phyloP scores from a whole-genome alignment of 805 yeast species.

The Candida montana region DNA sequence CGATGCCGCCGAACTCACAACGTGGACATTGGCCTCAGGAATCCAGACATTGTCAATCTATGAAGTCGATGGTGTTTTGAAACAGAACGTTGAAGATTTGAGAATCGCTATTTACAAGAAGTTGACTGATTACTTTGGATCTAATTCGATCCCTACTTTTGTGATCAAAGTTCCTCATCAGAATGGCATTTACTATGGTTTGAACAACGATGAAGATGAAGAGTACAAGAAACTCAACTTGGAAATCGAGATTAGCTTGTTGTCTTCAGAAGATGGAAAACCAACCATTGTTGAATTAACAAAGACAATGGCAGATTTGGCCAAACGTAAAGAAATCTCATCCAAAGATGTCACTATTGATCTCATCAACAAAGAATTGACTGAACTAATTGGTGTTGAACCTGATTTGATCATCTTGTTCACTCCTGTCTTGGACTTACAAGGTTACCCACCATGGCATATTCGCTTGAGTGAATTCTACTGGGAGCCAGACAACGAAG shows the following conservation, averaged over 20 bases:
- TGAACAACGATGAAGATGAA: constrained; percentile 28
- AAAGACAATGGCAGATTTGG: constrained; percentile 75
- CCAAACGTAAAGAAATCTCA: constrained; percentile 52
- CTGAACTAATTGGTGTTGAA: constrained; percentile 78
- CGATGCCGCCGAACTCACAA: constrained; percentile 68
- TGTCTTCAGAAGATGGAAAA: constrained; percentile 80
- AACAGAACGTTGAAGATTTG: constrained; percentile 48
- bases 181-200: constrained; percentile 43
- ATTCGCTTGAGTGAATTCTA: constrained; percentile 83
- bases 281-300: constrained; percentile 86
- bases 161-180: constrained; percentile 63
- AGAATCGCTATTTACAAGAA: constrained; percentile 52
- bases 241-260: constrained; percentile 58
- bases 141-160: constrained; percentile 58
- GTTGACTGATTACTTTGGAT: constrained; percentile 69
- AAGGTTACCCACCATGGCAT: constrained; percentile 99
- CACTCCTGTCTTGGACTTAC: constrained; percentile 82
- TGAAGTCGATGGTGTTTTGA: constrained; percentile 71
- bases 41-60: constrained; percentile 65
- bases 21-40: constrained; percentile 93
- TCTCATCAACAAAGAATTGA: constrained; percentile 67
- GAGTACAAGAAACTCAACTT: constrained; percentile 30
- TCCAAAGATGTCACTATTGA: constrained; percentile 67
- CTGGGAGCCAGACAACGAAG: constrained; percentile 83
- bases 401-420: constrained; percentile 85